Evolutionary conservation across 2,329 filamentous ascomycete species (phyloP).

Genomic region (Ceratocystis papillata): DNA sequence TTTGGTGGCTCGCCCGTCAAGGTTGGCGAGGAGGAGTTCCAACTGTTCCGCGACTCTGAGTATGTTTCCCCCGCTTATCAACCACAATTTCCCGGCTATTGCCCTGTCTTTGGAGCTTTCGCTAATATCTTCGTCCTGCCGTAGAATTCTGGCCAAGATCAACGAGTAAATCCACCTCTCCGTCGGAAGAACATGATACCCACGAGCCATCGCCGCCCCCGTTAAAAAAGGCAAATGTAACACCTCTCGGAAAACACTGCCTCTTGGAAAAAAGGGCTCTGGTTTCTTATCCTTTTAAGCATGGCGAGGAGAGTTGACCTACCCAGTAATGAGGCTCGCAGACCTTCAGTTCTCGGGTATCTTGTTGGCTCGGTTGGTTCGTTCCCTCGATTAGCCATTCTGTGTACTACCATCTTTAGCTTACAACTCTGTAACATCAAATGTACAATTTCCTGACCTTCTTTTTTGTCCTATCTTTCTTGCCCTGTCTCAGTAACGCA

Average conservation of each 20-base stretch:
- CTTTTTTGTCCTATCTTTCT: neutral
- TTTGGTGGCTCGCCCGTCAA: constrained; percentile 92
- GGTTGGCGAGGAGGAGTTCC: constrained; percentile 93
- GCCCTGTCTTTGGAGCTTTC: neutral
- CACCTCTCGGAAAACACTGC: neutral
- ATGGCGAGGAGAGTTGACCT: neutral
- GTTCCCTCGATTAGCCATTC: constrained; percentile 12
- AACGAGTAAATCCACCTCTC: constrained; percentile 55
- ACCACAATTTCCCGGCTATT: neutral
- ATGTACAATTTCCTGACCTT: constrained; percentile 8
- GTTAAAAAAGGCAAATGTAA: neutral
- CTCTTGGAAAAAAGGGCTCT: neutral
- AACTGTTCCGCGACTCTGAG: constrained; percentile 96
- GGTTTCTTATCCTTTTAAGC: constrained; percentile 26
- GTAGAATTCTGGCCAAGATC: constrained; percentile 94
- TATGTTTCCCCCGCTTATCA: constrained; percentile 44
- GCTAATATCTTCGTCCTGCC: neutral
- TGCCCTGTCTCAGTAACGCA: neutral
- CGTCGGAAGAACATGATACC: constrained; percentile 15
- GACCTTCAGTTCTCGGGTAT: constrained; percentile 19
- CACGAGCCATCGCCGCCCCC: constrained; percentile 17
- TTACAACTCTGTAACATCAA: constrained; percentile 10
- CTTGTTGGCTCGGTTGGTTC: constrained; percentile 1
- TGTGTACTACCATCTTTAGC: constrained; percentile 17
- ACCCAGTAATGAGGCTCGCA: neutral